phyloP scores from a whole-genome alignment of 148 eudicot genomes.

The Diospyros kaki region DNA sequence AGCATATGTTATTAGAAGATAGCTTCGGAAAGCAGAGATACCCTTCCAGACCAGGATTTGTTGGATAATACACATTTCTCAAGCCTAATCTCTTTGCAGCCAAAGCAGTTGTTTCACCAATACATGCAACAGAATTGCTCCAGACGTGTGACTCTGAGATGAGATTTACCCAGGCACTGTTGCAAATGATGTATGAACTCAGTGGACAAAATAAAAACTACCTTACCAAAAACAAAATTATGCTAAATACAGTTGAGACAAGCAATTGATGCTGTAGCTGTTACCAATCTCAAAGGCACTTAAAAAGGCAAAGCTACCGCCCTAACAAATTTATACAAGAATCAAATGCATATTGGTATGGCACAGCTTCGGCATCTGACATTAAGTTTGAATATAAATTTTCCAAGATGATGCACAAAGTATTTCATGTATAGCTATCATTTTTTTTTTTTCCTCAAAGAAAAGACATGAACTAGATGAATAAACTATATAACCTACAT shows the following conservation, averaged over 20 bases:
- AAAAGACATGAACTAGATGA: not conserved
- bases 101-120: conserved; percentile 91
- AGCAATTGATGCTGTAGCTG: not conserved
- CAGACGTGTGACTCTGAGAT: conserved; percentile 46
- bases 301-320: not conserved
- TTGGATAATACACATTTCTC: conserved; percentile 67
- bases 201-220: conserved; percentile 9
- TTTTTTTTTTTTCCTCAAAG: not conserved
- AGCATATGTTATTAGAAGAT: not conserved
- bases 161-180: conserved; percentile 78
- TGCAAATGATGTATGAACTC: conserved; percentile 8
- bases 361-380: not conserved
- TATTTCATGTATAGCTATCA: not conserved
- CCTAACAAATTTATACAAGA: not conserved
- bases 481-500: not conserved
- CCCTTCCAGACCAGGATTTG: conserved; percentile 89
- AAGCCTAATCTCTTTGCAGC: conserved; percentile 81
- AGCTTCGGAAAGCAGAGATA: conserved; percentile 25
- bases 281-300: not conserved
- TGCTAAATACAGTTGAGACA: not conserved
- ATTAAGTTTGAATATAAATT: not conserved
- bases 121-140: conserved; percentile 74
- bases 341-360: conserved; percentile 3
- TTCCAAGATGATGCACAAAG: not conserved
- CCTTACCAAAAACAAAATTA: not conserved